These are phyloP conservation scores for Thraustochytrium striatum DNA, from an alignment of 352 stramenopile genomes.

Conservation along the genomic window DNA sequence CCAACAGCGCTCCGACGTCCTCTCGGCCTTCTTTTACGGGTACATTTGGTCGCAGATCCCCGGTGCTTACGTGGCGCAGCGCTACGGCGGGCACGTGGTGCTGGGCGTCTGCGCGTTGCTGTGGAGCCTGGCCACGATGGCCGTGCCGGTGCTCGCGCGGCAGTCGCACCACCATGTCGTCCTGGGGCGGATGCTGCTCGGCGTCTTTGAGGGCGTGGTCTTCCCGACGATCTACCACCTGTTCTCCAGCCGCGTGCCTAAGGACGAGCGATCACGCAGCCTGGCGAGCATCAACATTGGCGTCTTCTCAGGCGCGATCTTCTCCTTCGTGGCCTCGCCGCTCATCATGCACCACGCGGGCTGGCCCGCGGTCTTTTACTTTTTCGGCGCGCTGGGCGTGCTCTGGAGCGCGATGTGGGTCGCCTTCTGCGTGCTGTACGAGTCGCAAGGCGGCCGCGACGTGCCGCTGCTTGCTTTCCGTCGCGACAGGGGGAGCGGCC, in stretches of 20 bases:
- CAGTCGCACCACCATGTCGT: constrained; percentile 10
- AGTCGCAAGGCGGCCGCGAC: not conserved
- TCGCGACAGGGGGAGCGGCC: not conserved
- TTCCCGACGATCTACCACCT: constrained; percentile 49
- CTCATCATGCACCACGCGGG: constrained; percentile 41
- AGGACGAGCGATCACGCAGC: constrained; percentile 40
- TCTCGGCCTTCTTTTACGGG: constrained; percentile 43
- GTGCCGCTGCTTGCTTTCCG: constrained; percentile 8
- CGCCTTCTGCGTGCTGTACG: constrained; percentile 22
- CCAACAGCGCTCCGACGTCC: not conserved
- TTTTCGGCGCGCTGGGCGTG: constrained; percentile 42
- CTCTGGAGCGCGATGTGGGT: constrained; percentile 24
- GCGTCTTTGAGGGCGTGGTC: constrained; percentile 27
- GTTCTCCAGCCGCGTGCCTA: constrained; percentile 29
- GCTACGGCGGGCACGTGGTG: constrained; percentile 42
- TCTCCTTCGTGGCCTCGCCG: constrained; percentile 34
- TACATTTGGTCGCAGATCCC: constrained; percentile 48
- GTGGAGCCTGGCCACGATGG: constrained; percentile 36
- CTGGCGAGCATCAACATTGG: constrained; percentile 38
- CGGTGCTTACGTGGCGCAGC: constrained; percentile 16
- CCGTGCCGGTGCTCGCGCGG: constrained; percentile 18
- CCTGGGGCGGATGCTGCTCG: constrained; percentile 18
- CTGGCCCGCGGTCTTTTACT: constrained; percentile 47
- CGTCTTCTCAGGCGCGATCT: constrained; percentile 34
- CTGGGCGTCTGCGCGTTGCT: constrained; percentile 28